Evolutionary conservation across 2,329 filamentous ascomycete species (phyloP), one percentile per base, ranked within the genome.

Genomic region (Ampelomyces quisqualis): DNA sequence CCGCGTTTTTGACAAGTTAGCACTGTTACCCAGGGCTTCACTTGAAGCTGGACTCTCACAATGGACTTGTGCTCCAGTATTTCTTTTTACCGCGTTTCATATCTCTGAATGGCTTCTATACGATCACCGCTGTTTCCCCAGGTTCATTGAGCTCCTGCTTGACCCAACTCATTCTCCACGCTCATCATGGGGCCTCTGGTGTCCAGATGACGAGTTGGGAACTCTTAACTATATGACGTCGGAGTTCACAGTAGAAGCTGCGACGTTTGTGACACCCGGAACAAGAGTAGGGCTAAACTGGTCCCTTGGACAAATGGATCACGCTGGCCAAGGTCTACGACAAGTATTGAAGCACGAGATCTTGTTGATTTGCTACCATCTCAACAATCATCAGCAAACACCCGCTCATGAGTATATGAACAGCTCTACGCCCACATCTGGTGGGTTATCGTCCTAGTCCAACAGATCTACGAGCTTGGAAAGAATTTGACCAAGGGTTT

Each of bases 121-220:
- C 45, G 24, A 46, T 45, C 44, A 45, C 49, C 63, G 29, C 40
- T 7, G 40, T n/a, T 52, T 54, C 38, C 54, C 54, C 14, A 56
- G 54, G n/a, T 58, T 58, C 38, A 45, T 50, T 11, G 54, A 54
- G 15, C 41, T 58, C 7, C 54, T 50, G 17, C 45, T 58, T 7
- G 43, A 56, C 20, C 26, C 50, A n/a, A 46, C 50, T 20, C 43
- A 58, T 30, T 52, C 54, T 33, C 50, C 52, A 28, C 39, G 56
- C 28, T 43, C 54, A 33, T 52, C 54, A 35, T 58, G 54, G 54
- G 52, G 54, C 14, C 46, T 58, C 17, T 58, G 49, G 49, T 52
- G 54, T 4, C 36, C 30, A 14, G 48, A 56, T 22, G 52, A 58
- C 35, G 54, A 56, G 24, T 43, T 58, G 5, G 54, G 54, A 2